A percentile compares a stretch with the other conserved stretches of the same genome.
Conservation (phyloP, 345 rosid species). For the Litchi chinensis region DNA sequence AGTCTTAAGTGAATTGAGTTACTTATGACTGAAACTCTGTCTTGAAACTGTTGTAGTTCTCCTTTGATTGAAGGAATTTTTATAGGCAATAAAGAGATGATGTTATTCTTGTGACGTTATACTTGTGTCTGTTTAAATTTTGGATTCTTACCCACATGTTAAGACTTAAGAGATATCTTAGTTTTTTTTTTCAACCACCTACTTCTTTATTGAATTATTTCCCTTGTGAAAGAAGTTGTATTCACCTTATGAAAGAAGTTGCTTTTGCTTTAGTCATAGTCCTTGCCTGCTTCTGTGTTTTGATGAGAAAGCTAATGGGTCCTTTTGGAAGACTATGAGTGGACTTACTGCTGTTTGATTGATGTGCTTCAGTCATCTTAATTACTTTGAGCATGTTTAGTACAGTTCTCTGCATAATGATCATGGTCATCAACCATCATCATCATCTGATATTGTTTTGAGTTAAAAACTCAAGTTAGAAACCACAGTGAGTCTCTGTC, state of each 20-base stretch:
- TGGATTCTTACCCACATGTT: neutral
- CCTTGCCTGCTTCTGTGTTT: neutral
- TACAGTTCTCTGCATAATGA: neutral
- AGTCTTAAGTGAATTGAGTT: neutral
- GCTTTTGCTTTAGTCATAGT: neutral
- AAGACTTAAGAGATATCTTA: neutral
- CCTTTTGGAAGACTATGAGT: neutral
- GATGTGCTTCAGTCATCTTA: neutral
- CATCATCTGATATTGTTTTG: neutral
- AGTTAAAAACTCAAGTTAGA: neutral
- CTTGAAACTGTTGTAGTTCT: neutral
- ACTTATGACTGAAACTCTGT: neutral
- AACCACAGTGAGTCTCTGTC: neutral
- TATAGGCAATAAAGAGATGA: neutral
- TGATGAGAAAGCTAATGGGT: neutral
- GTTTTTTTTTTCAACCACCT: too few relatives aligned
- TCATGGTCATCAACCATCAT: neutral
- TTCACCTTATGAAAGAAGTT: neutral
- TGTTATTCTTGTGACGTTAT: neutral
- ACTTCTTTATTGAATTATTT: too few relatives aligned
- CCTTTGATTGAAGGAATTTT: neutral
- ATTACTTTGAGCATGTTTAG: neutral
- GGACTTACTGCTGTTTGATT: neutral
- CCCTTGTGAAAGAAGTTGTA: neutral
- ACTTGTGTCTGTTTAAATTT: too few relatives aligned